Evolutionary conservation across 2,329 filamentous ascomycete genomes (phyloP), one percentile per base, ranked within the genome.

Genomic region (Paradendryphiella salina): DNA sequence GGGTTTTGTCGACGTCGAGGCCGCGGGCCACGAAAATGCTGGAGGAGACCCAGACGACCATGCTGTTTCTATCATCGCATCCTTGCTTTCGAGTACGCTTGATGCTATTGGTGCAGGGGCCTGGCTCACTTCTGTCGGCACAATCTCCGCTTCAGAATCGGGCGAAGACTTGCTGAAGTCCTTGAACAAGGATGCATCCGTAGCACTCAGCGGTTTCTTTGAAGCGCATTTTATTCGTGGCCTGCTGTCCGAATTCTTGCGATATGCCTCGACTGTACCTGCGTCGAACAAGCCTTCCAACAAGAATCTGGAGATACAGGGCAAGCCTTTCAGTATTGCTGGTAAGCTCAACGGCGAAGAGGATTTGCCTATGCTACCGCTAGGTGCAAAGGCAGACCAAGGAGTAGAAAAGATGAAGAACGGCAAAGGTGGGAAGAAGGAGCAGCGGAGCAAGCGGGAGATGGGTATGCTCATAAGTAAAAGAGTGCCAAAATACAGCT

Each of bases 401-500:
- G 81, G 80, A 60, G 69, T 80, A n/a, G 64, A 67, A 50, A 66
- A 63, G 44, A 71, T 60, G 54, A 72, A 89, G 81, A 76, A 88
- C 60, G 77, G 85, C 60, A 78, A 81, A 38, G 85, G 85, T 48
- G 89, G 90, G 14, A 87, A 90, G 76, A 77, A 90, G 33, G 80
- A 85, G 56, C 77, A 82, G 70, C 83, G 89, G 61, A 90, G 80
- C 62, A 79, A 77, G 61, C 80, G 90, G 72, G 88, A 96, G 75
- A 85, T 86, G 51, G 89, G 88, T 14, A 84, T 88, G 73, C 75
- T 95, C 71, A 84, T 88, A 67, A 90, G 88, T 68, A 88, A 89
- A 75, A 86, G 86, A 69, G 87, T 92, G 55, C 88, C 88, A 48
- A 84, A 86, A 60, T 96, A 96, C 76, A 90, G 88, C 38, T 81